These are phyloP conservation scores for Neonectria ditissima DNA, from an alignment of 2,329 filamentous ascomycete species.

Conservation along the genomic window DNA sequence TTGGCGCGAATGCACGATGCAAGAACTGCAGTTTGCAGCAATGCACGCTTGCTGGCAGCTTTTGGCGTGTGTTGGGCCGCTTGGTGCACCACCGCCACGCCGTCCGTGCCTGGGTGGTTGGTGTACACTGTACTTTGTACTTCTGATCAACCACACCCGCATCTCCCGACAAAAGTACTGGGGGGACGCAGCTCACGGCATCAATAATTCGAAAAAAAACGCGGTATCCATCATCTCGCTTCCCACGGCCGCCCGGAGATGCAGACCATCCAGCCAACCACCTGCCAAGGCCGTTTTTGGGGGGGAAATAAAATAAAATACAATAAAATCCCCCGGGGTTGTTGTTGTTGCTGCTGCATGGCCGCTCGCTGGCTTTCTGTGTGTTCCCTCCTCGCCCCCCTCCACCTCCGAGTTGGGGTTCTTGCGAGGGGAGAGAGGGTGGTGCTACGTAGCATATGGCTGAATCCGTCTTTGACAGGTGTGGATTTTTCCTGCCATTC, in stretches of 20 bases:
- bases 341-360: no score
- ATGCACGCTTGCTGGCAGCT: not conserved
- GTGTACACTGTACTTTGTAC: no score
- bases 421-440: no score
- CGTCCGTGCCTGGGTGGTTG: no score
- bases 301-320: no score
- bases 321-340: constrained; percentile 25
- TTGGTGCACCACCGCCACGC: no score
- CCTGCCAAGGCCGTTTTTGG: constrained; percentile 20
- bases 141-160: no score
- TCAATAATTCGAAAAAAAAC: not conserved
- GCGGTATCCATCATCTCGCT: constrained; percentile 19
- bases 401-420: no score
- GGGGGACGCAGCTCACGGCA: not conserved
- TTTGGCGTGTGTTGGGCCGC: not conserved
- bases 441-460: not conserved
- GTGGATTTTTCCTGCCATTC: constrained; percentile 11
- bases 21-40: not conserved
- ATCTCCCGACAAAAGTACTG: no score
- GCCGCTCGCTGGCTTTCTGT: no score
- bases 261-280: constrained; percentile 20
- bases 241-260: constrained; percentile 16
- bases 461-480: constrained; percentile 9
- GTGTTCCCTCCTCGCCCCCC: no score
- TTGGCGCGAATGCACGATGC: not conserved